Evolutionary conservation across 1,139 yeast genomes (phyloP), one percentile per base, ranked within the genome.

Genomic region (Sugiyamaella grinbergsii): DNA sequence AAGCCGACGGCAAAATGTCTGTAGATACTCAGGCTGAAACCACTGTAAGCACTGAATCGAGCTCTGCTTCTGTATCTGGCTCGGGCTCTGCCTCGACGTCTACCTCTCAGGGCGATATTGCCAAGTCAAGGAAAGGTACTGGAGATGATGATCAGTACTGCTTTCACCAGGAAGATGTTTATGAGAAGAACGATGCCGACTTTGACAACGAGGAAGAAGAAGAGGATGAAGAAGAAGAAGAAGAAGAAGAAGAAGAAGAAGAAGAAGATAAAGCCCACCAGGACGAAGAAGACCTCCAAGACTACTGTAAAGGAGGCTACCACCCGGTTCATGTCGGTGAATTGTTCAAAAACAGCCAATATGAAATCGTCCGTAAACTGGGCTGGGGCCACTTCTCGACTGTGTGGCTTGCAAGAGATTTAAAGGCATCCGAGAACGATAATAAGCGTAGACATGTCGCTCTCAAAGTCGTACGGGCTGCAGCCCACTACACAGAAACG

Each of bases 321-420:
- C 96, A 89, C 62, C 94, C 96, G 0, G 90, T 90, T 24, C 76
- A 71, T 55, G 77, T 85, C 39, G 95, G 95, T 11, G 96, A 89
- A 63, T 70, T 69, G 34, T 72, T 70, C 55, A 80, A 81, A 55
- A 73, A 83, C 49, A 79, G 79, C 19, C 71, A 79, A 41, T 89
- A 89, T 66, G 75, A 80, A 3, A 70, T 89, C 42, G 82, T 85
- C 16, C 76, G 96, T 54, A 89, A 89, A 66, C 73, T 89, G 4
- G 96, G 96, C 5, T 87, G 95, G 95, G 96, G 96, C 41, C 95
- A 88, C 66, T 88, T 88, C 63, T 82, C 90, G 29, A 87, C 95
- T 1, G 96, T 88, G 29, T 88, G 96, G 96, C 73, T 88, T 23
- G 93, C 94, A 6, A 78, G 74, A 54, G 93, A 85, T 52, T 50